Percentiles rank a stretch among this genome's conserved stretches.
Conservation (phyloP, 2,329 filamentous ascomycete genomes). For the Xylariales sp. region DNA sequence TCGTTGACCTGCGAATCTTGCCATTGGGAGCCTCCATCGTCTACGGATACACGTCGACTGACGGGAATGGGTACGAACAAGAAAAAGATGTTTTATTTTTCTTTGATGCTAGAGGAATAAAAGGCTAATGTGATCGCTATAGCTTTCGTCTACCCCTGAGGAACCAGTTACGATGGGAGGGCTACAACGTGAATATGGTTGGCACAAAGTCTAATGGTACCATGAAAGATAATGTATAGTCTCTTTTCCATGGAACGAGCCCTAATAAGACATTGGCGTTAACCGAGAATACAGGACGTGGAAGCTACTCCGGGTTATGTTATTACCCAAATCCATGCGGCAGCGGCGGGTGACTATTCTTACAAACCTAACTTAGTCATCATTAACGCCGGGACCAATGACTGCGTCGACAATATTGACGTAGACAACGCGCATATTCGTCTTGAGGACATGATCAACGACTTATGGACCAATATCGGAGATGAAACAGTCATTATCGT, state of each 20-base stretch:
- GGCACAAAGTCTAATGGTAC: constrained; percentile 13
- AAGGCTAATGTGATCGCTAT: not conserved
- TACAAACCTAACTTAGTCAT: constrained; percentile 17
- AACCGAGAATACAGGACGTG: constrained; percentile 5
- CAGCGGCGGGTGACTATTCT: not conserved
- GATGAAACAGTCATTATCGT: constrained; percentile 24
- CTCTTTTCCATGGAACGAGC: not conserved
- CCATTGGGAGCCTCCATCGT: constrained; percentile 9
- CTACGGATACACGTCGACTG: constrained; percentile 11
- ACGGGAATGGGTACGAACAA: constrained; percentile 42
- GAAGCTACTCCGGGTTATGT: constrained; percentile 12
- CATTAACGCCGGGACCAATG: constrained; percentile 29
- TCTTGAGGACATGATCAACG: constrained; percentile 19
- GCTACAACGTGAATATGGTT: constrained; percentile 22
- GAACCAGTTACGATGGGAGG: constrained; percentile 15
- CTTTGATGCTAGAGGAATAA: not conserved
- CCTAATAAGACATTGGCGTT: not conserved
- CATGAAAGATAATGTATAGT: constrained; percentile 20
- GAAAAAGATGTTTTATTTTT: too few species aligned
- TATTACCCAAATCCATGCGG: constrained; percentile 10
- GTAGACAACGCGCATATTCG: constrained; percentile 13
- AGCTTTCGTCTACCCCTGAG: constrained; percentile 15
- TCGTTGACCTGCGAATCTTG: constrained; percentile 8
- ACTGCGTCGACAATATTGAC: constrained; percentile 14
- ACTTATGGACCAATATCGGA: constrained; percentile 15